phyloP scores from a whole-genome alignment of 2,329 filamentous ascomycete genomes.

The Huntiella bhutanensis region DNA sequence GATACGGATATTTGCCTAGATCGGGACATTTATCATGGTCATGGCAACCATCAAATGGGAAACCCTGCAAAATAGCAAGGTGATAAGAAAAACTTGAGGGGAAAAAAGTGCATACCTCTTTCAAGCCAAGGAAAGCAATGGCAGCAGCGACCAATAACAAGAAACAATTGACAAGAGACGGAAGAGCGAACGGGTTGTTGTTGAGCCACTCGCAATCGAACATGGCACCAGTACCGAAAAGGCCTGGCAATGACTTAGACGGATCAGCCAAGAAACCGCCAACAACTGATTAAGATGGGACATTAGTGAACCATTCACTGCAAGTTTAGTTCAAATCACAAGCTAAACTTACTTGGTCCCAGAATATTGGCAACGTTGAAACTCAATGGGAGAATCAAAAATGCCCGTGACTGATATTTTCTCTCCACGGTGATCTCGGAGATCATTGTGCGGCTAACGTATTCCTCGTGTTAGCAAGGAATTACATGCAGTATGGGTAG shows the following conservation, averaged over 20 bases:
- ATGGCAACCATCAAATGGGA: too few species aligned
- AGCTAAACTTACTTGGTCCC: conserved; percentile 22
- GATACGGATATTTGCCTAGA: too few species aligned
- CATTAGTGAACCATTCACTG: neutral
- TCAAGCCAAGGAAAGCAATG: conserved; percentile 42
- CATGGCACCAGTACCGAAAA: conserved; percentile 41
- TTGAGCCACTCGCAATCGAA: conserved; percentile 46
- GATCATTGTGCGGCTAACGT: conserved; percentile 25
- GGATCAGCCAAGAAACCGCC: conserved; percentile 54
- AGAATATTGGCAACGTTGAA: conserved; percentile 29
- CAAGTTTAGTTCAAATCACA: neutral
- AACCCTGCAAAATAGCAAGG: too few species aligned
- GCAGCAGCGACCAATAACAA: conserved; percentile 37
- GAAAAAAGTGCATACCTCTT: conserved; percentile 32
- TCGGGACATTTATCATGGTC: too few species aligned
- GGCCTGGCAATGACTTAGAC: conserved; percentile 35
- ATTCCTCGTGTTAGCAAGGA: neutral
- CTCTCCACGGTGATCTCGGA: conserved; percentile 30
- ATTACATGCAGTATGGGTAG: too few species aligned
- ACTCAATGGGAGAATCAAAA: conserved; percentile 28
- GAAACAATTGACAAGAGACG: conserved; percentile 45
- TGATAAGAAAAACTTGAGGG: too few species aligned
- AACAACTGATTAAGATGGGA: conserved; percentile 22
- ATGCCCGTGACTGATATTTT: conserved; percentile 28
- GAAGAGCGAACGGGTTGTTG: conserved; percentile 48